Evolutionary conservation across 2,329 filamentous ascomycete species (phyloP), one percentile per base, ranked within the genome.

Genomic region (Monosporascus sp.): DNA sequence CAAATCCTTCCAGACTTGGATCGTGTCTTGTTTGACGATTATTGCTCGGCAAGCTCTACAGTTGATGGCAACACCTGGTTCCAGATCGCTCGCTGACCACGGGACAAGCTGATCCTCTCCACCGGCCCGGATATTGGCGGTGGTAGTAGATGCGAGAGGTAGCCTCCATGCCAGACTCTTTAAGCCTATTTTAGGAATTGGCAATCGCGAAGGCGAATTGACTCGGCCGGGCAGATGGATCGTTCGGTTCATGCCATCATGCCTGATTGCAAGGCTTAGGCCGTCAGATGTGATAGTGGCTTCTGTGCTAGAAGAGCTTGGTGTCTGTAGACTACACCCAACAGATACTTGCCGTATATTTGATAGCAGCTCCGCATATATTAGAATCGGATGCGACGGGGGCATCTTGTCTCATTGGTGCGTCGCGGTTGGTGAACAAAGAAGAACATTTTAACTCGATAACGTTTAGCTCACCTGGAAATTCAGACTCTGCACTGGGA

Each of bases 1-100:
- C 19, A 99, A 75, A 66, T 99, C 91, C 71, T 93, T 96, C 93
- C 94, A 99, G 38, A 73, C 70, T 40, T 70, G 73, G 7, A 83
- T 74, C 3, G 50, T 61, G 7, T 67, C 72, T 3, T 62, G 52
- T 1, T 62, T 41, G 14, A 83, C 70, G 19, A 83, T 55, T 2
- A 51, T 55, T 17, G 65, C 54, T 45, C 58, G 49, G 67, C 76
- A 79, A 58, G 60, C 51, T 54, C 76, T 70, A 62, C 78, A 78
- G 27, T 59, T 52, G 61, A 87, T 64, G 17, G 66, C 53, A 37
- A 75, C 64, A 22, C 65, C 64, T 43, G 56, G 53, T 34, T 54
- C 55, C 45, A 87, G 64, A 44, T 78, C 76, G 37, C 65, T 69
- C 2, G 84, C 81, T 2, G 78, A 77, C 85, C 84, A 87, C 2